Percentiles rank a stretch among this genome's conserved stretches.
Conservation (phyloP, 2,329 filamentous ascomycete genomes). For the Microdochium paspali region DNA sequence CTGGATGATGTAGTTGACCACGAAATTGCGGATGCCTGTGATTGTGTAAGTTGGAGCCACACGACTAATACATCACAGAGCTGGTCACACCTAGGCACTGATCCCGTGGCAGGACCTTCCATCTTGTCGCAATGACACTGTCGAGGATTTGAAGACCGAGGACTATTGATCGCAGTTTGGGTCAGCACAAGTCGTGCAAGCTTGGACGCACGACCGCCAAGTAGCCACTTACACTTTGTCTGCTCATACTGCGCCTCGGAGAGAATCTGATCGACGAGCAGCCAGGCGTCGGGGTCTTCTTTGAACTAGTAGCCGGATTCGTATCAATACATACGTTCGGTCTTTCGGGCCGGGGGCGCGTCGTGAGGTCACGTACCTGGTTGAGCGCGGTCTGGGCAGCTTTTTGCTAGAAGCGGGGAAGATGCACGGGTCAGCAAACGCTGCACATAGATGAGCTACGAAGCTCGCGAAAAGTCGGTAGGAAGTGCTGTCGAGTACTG, state of each 20-base stretch:
- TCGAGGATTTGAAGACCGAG: conserved; percentile 93
- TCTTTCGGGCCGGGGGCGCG: neutral
- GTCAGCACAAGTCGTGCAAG: neutral
- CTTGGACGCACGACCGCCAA: neutral
- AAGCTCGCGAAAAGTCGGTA: conserved; percentile 1
- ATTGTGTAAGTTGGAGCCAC: conserved; percentile 1
- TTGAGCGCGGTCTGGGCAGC: conserved; percentile 87
- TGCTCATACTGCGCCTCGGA: conserved; percentile 87
- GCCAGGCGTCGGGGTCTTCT: conserved; percentile 96
- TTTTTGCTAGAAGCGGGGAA: conserved; percentile 66
- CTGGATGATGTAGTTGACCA: conserved; percentile 97
- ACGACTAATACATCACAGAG: neutral
- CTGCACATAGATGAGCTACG: conserved; percentile 9
- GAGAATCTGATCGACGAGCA: conserved; percentile 94
- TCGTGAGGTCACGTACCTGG: conserved; percentile 58
- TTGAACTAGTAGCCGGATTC: conserved; percentile 61
- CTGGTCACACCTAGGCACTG: conserved; percentile 71
- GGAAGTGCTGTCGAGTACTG: neutral
- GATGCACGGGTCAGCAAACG: conserved; percentile 25
- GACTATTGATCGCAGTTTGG: conserved; percentile 40
- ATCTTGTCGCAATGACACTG: conserved; percentile 96
- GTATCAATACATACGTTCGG: neutral
- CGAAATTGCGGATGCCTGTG: conserved; percentile 93
- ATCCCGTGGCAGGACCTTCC: conserved; percentile 93
- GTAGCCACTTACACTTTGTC: conserved; percentile 70